phyloP scores from a whole-genome alignment of 176 grass and related monocot species.

The Raddia distichophylla region DNA sequence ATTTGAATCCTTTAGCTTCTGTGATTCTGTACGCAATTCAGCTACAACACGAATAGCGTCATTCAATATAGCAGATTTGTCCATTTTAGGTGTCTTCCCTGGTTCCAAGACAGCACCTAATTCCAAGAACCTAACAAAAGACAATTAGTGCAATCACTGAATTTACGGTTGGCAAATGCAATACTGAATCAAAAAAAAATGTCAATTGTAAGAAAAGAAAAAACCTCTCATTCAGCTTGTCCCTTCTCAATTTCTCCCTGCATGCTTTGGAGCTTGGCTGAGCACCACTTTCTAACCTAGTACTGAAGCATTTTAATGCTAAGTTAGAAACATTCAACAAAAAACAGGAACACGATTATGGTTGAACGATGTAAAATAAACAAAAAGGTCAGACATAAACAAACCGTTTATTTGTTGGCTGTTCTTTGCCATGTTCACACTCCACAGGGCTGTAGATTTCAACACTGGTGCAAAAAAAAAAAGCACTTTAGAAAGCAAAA shows the following conservation, averaged over 20 bases:
- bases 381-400: slow-evolving; percentile 29
- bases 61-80: slow-evolving; percentile 91
- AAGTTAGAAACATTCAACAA: slow-evolving; percentile 34
- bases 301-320: slow-evolving; percentile 50
- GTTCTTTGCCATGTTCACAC: slow-evolving; percentile 60
- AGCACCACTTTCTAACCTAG: slow-evolving; percentile 63
- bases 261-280: slow-evolving; percentile 90
- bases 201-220: background rate
- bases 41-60: slow-evolving; percentile 77
- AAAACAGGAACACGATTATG: slow-evolving; percentile 5
- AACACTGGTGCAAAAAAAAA: slow-evolving; percentile 53
- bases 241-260: slow-evolving; percentile 91
- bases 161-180: background rate
- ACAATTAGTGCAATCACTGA: slow-evolving; percentile 24
- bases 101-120: slow-evolving; percentile 84
- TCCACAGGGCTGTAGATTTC: slow-evolving; percentile 62
- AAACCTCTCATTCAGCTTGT: slow-evolving; percentile 89
- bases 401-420: slow-evolving; percentile 78
- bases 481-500: slow-evolving; percentile 6
- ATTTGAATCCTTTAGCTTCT: slow-evolving; percentile 91
- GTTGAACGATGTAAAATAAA: slow-evolving; percentile 7
- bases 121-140: slow-evolving; percentile 79
- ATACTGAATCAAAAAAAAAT: slow-evolving; percentile 12
- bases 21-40: slow-evolving; percentile 72
- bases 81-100: slow-evolving; percentile 87